Evolutionary conservation across 208 protist genomes (phyloP), one percentile per base, ranked within the genome.

Genomic region (Leishmania gerbilli): DNA sequence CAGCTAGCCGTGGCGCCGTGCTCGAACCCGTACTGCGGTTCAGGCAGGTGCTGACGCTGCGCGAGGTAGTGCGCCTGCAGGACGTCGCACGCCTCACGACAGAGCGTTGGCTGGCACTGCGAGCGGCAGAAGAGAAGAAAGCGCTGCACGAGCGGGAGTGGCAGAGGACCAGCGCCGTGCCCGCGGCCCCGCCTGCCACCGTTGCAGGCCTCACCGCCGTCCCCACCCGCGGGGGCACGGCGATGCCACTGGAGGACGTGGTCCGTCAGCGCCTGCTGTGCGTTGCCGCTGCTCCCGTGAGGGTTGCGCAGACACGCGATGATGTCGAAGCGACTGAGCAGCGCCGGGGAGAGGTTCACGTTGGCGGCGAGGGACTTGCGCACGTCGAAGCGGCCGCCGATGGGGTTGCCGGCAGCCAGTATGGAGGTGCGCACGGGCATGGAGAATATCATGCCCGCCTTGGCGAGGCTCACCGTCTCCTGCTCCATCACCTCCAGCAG

Each of bases 401-500:
- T 89, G 42, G 99, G 99, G 88, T 99, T 99, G 19, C 99, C 99
- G 4, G 99, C 99, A 0, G 99, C 99, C 51, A 99, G 94, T 24
- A 99, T 95, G 42, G 97, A 94, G 9, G 98, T 99, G 71, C 98
- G 92, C 65, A 99, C 97, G 1, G 98, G 98, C 74, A 99, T 95
- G 31, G 93, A 99, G 89, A 98, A 99, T 37, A 99, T 96, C 90
- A 97, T 93, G 56, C 98, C 98, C 6, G 99, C 99, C 91, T 99
- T 99, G 19, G 99, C 99, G 53, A 99, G 98, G 75, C 98, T 99
- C 55, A 99, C 98, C 45, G 91, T 96, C 88, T 99, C 99, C 90
- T 99, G 99, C 88, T 99, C 99, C 99, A 99, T 99, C 27, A 99
- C 99, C 90, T 99, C 99, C 13, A 99, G 91, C 65, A 99, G 95